Conservation (phyloP, 441 rosid genomes). For the Viola pubescens region DNA sequence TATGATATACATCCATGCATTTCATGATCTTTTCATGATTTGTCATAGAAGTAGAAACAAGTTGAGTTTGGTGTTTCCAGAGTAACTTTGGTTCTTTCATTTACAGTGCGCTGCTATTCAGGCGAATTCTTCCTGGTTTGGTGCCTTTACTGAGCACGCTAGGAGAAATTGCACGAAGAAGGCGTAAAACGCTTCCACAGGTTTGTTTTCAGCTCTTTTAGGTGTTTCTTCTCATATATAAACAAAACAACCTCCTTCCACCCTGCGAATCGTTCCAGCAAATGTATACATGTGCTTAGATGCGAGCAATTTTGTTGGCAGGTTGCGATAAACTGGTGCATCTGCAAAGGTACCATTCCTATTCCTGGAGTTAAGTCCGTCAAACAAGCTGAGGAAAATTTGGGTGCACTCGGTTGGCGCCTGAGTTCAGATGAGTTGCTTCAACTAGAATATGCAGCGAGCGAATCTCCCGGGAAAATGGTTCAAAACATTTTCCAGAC, state of each 20-base stretch:
- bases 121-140: slow-evolving; percentile 77
- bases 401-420: slow-evolving; percentile 83
- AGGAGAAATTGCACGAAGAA: slow-evolving; percentile 43
- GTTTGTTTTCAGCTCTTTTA: slow-evolving; percentile 17
- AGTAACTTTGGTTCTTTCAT: slow-evolving; percentile 4
- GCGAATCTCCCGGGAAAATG: slow-evolving; percentile 62
- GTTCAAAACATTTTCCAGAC: slow-evolving; percentile 87
- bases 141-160: slow-evolving; percentile 50
- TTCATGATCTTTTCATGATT: background rate
- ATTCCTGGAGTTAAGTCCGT: slow-evolving; percentile 82
- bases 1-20: background rate
- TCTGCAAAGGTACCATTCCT: slow-evolving; percentile 75
- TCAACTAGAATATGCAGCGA: slow-evolving; percentile 64
- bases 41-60: too few species aligned
- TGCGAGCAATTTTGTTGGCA: slow-evolving; percentile 12
- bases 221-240: background rate
- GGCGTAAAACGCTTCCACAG: slow-evolving; percentile 68
- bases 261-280: background rate
- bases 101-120: slow-evolving; percentile 58
- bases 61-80: too few species aligned
- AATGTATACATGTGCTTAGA: background rate
- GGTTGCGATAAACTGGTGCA: slow-evolving; percentile 96
- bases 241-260: too few species aligned
- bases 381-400: slow-evolving; percentile 64
- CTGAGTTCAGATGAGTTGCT: slow-evolving; percentile 59